Evolutionary conservation across 208 protist species (phyloP).

Genomic region (Leishmania guyanensis): DNA sequence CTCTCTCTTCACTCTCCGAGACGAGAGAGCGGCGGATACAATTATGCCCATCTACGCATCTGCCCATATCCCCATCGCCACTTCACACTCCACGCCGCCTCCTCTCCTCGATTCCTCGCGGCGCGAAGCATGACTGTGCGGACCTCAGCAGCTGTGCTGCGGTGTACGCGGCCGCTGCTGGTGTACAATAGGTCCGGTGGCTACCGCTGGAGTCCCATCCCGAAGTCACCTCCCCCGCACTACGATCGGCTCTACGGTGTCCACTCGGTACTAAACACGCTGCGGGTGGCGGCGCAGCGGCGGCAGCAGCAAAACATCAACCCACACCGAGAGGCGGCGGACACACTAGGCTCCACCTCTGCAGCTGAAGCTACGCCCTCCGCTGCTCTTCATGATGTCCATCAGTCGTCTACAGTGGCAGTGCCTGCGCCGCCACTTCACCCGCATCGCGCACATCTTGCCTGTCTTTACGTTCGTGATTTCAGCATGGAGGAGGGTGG

Average conservation of each 20-base stretch:
- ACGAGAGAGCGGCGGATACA: not conserved
- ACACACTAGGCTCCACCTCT: not conserved
- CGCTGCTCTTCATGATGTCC: not conserved
- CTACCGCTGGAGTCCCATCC: conserved; percentile 70
- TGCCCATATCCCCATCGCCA: not conserved
- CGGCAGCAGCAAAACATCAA: not conserved
- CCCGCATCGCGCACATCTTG: conserved; percentile 21
- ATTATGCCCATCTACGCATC: not conserved
- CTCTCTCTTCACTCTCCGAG: not conserved
- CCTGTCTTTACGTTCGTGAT: conserved; percentile 70
- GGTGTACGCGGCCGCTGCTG: conserved; percentile 26
- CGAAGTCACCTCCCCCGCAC: conserved; percentile 63
- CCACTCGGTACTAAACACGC: conserved; percentile 61
- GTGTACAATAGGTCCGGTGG: conserved; percentile 65
- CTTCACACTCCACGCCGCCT: not conserved
- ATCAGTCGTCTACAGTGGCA: not conserved
- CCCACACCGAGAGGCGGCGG: not conserved
- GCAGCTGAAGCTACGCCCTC: not conserved
- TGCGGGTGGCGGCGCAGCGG: conserved; percentile 50
- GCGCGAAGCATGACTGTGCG: conserved; percentile 8
- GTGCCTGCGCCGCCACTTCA: not conserved
- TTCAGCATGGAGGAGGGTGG: conserved; percentile 48
- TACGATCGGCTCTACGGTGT: conserved; percentile 74
- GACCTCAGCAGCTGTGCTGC: conserved; percentile 2
- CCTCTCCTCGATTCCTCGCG: not conserved